phyloP scores from a whole-genome alignment of 345 rosid genomes.

The Syzygium oleosum region DNA sequence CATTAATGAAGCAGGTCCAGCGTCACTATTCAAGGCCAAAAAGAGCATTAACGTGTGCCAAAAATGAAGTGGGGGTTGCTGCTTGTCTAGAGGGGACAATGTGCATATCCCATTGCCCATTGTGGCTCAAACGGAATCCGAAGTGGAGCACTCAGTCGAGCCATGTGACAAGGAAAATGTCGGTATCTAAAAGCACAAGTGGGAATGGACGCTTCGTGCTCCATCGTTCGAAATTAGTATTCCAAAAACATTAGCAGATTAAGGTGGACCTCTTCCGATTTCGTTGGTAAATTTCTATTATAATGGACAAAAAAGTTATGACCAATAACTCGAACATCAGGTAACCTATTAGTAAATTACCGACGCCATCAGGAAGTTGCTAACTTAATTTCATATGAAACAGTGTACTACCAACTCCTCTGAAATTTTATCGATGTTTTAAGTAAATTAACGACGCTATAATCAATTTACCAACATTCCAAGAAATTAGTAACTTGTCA shows the following conservation, averaged over 20 bases:
- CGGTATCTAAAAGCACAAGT: background rate
- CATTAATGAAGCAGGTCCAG: background rate
- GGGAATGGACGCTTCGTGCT: background rate
- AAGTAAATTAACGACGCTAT: no score
- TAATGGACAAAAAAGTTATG: no score
- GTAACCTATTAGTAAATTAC: no score
- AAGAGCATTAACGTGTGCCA: background rate
- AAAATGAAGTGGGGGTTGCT: background rate
- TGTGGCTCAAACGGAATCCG: background rate
- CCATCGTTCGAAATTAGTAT: background rate
- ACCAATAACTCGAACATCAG: background rate
- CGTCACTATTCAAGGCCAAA: background rate
- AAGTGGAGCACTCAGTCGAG: background rate
- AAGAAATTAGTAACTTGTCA: no score
- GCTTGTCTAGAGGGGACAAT: background rate
- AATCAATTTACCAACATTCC: no score
- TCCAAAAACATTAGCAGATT: background rate
- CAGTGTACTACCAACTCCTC: no score
- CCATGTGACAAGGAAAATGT: background rate
- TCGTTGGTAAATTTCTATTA: background rate
- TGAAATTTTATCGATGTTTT: no score
- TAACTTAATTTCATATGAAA: no score
- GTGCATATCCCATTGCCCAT: background rate
- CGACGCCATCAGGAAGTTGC: no score
- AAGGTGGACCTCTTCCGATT: background rate